Evolutionary conservation across 495 filamentous ascomycete species (phyloP), one percentile per base, ranked within the genome.

Genomic region (Cryomyces antarcticus): DNA sequence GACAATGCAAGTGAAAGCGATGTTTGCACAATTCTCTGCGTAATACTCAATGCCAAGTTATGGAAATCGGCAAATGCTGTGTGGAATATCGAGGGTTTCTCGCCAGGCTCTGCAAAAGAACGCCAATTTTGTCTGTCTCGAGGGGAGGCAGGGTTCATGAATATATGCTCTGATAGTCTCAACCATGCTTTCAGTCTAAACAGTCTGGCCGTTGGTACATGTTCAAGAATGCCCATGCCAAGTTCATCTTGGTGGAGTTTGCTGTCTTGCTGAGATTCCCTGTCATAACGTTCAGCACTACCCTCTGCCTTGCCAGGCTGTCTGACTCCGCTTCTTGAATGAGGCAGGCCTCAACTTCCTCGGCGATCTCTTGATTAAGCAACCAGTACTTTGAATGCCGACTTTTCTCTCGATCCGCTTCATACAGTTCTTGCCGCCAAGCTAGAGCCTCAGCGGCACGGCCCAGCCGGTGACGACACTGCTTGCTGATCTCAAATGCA

Each of bases 21-120:
- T 1, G 79, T 69, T 5, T 77, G 69, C 0, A 93, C 61, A 13
- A 94, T 54, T n/a, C 77, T 64, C 28, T 69, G 69, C 0, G 79
- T 86, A 12, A 87, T 46, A 43, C 64, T 77, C 7, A 82, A 55
- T 13, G 68, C 63, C 5, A 92, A 56, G n/a, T 69, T 64, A 50
- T 86, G 68, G 41, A 92, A 78, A 45, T 93, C 83, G 24, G 71
- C 66, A 7, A 88, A 67, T 1, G 79, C 77, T 5, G 70, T 82
- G 48, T 58, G 67, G 50, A 63, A 69, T 11, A 93, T 72, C 0
- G 78, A 70, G 0, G 85, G 83, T 4, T 48, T 55, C 28, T 80
- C 70, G 3, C 56, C 59, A 38, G 52, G 45, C 17, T 58, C 57
- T 6, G 60, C 62, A 5, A 78, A 41, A 42, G 61, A 59, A 11